Evolutionary conservation across 176 grass and related monocot genomes (phyloP), one percentile per base, ranked within the genome.

Genomic region (Carex myosuroides): DNA sequence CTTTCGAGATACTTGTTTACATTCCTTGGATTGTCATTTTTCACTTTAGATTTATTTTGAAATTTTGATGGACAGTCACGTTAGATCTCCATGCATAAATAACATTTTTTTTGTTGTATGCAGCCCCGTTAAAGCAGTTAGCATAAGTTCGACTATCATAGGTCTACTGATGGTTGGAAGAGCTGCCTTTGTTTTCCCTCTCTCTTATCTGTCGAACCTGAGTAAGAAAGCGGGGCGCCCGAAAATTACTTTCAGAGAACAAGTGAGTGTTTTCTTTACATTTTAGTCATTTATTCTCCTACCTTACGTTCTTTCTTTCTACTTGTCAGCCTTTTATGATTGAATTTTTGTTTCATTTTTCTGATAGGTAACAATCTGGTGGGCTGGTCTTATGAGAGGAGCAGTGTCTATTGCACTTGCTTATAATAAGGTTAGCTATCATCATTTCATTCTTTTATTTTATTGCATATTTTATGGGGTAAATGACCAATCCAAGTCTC

Each of bases 361-460:
- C 79, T 60, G 62, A 84, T 89, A 97, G 94, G 84, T 97, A n/a
- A 84, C 88, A 80, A 89, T 94, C 85, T 97, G 94, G 94, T 97
- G 94, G 94, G 92, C 94, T 3, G 91, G 94, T 86, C 94, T 97
- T 30, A 97, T 97, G 91, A 88, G 94, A 86, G 94, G 94, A 83
- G 92, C 90, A 41, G 92, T 97, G 70, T 97, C 92, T 80, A 97
- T 97, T 88, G 94, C 92, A 22, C 81, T 97, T 84, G 90, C 94
- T 74, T 97, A 97, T 79, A 97, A 92, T 75, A 90, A 94, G 92
- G 94, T 97, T 86, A 86, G n/a, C 32, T 22, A 17, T 76, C 66
- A 21, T 90, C 8, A n/a, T 84, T 70, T 13, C 11, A 56, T 68
- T 22, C 46, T 32, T 13, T 9, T 22, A 17, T 78, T 79, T 18